Evolutionary conservation across 768 basidiomycete genomes (phyloP).

Genomic region (Obba rivulosa): DNA sequence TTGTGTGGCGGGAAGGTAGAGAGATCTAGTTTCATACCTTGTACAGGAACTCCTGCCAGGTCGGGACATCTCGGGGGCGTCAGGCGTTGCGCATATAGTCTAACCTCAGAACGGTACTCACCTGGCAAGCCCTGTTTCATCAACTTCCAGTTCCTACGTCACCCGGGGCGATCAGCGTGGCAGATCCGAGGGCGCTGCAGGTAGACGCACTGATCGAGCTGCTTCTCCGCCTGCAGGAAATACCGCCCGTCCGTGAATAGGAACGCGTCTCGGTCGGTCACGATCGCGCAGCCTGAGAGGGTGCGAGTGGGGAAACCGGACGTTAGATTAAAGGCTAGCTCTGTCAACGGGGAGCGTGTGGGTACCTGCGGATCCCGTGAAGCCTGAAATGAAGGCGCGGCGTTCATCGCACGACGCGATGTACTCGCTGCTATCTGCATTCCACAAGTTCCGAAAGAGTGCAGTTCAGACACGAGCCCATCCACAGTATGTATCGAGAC

Average conservation of each 20-base stretch:
- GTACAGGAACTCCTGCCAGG: conserved; percentile 82
- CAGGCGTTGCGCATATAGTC: conserved; percentile 4
- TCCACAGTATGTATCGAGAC: conserved; percentile 21
- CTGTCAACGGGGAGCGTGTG: background rate
- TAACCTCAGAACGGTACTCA: conserved; percentile 19
- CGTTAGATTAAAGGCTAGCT: too few relatives aligned
- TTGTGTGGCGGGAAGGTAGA: too few relatives aligned
- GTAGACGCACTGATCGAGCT: conserved; percentile 68
- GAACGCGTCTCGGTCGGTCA: conserved; percentile 65
- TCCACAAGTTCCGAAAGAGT: background rate
- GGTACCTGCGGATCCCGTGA: conserved; percentile 88
- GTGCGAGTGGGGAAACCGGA: background rate
- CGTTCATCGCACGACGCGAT: conserved; percentile 78
- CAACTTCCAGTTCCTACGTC: conserved; percentile 82
- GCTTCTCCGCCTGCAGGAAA: conserved; percentile 86
- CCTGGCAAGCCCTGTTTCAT: conserved; percentile 91
- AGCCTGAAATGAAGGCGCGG: conserved; percentile 87
- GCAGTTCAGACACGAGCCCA: background rate
- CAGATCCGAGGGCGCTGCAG: background rate
- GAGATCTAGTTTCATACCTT: conserved; percentile 54
- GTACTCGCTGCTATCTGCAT: conserved; percentile 82
- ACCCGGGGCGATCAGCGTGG: background rate
- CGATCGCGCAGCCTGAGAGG: conserved; percentile 62
- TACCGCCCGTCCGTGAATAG: conserved; percentile 97
- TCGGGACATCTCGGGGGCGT: conserved; percentile 61